A percentile compares a stretch with the other conserved stretches of the same genome.
These are phyloP conservation scores for Pseudozyma thailandica DNA, from an alignment of 1,284 basidiomycete species.

Conservation along the genomic window DNA sequence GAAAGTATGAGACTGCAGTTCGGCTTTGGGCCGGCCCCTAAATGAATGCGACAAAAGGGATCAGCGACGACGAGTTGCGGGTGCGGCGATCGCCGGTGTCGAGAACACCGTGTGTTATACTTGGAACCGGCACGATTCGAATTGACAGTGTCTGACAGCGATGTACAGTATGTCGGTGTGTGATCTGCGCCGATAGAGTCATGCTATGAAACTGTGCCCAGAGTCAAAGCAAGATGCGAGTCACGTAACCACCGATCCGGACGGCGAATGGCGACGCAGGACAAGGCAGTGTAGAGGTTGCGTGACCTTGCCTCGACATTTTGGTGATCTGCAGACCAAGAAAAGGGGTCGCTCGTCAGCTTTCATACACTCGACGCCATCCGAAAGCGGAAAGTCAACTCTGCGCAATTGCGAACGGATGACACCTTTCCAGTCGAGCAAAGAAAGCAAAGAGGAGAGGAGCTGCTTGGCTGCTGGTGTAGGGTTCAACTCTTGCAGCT, in stretches of 20 bases:
- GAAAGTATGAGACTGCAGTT: too few relatives aligned
- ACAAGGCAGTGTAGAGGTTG: constrained; percentile 11
- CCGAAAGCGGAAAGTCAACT: constrained; percentile 32
- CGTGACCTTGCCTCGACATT: constrained; percentile 21
- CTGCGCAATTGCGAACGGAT: not conserved
- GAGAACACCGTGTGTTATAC: not conserved
- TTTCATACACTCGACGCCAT: constrained; percentile 12
- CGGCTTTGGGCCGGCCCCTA: constrained; percentile 7
- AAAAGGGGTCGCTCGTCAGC: not conserved
- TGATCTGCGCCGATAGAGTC: not conserved
- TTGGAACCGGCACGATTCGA: too few relatives aligned
- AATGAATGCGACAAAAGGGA: constrained; percentile 4
- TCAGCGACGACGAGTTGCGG: too few relatives aligned
- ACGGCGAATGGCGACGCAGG: constrained; percentile 2
- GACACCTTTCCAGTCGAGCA: not conserved
- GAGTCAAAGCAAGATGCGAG: not conserved
- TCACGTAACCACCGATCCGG: constrained; percentile 17
- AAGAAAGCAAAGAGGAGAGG: not conserved
- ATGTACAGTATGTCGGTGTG: not conserved
- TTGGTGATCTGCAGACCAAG: constrained; percentile 1
- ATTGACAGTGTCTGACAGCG: not conserved
- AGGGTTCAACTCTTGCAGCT: constrained; percentile 2
- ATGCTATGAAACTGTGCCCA: too few relatives aligned
- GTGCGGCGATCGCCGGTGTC: constrained; percentile 12
- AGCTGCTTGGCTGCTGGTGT: not conserved